Conservation (phyloP, 2,329 filamentous ascomycete genomes). For the Venturia effusa region DNA sequence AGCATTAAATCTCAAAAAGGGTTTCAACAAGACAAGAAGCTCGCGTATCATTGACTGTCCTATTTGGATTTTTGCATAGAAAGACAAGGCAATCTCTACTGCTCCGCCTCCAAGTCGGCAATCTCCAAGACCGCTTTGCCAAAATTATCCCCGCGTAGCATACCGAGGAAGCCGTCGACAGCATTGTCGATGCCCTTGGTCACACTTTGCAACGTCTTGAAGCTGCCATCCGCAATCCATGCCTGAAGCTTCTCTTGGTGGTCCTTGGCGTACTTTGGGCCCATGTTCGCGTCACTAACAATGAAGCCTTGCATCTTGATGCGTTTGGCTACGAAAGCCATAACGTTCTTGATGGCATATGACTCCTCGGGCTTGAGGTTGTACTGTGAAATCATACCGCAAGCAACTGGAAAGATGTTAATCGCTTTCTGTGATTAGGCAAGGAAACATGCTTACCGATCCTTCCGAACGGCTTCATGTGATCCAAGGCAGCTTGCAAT, state of each 20-base stretch:
- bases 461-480: conserved; percentile 55
- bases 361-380: conserved; percentile 48
- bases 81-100: not conserved
- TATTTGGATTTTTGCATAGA: not conserved
- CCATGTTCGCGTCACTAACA: conserved; percentile 54
- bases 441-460: conserved; percentile 37
- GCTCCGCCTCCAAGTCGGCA: conserved; percentile 15
- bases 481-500: conserved; percentile 54
- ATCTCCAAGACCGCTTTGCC: conserved; percentile 76
- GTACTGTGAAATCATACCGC: conserved; percentile 66
- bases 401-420: conserved; percentile 27
- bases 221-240: conserved; percentile 65
- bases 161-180: conserved; percentile 59
- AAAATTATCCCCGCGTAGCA: conserved; percentile 71
- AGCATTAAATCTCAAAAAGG: too few species aligned
- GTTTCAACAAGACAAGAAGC: not conserved
- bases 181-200: conserved; percentile 71
- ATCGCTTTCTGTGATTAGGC: not conserved
- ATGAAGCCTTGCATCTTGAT: conserved; percentile 68
- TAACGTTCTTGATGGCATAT: conserved; percentile 58
- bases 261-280: conserved; percentile 53
- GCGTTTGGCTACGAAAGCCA: conserved; percentile 55
- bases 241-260: conserved; percentile 65
- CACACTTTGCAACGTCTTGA: conserved; percentile 59
- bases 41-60: not conserved